Base-by-base conservation (phyloP, 352 stramenopile species). In the Globisporangium rhizosaccharum region DNA sequence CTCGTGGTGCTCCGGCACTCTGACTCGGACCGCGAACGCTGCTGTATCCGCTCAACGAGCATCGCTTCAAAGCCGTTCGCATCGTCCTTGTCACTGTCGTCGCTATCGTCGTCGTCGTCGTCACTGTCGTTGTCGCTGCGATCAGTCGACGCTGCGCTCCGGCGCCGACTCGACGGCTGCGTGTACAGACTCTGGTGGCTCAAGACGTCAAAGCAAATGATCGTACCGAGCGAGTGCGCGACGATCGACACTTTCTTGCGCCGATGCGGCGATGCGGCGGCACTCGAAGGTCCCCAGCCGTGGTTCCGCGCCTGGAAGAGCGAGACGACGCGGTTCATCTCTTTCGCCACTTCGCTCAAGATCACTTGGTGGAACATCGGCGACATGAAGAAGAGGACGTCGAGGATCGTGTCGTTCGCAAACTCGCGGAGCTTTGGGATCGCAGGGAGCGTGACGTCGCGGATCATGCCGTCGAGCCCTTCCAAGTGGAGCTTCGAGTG, bases 381-480 rank as follows among this genome's bases (percentile, higher is more conserved):
- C 52, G 82, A 95, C 89, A 97, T 96, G 69, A 97, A 97, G 59
- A 96, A 96, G 8, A 97, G 72, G 25, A 96, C 84, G 59, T 97
- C 90, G 46, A 97, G 68, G 50, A 97, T 73, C 2, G 90, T 96
- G 62, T 97, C 92, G 67, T 98, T 98, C 15, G 88, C 88, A 65
- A 98, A 90, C 51, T 96, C 83, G 30, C 92, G 76, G 59, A 98
- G 66, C 54, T 96, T 91, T 4, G 92, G 92, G 63, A 98, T 98
- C 8, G 83, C 83, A 10, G 83, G 83, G 11, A 92, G 59, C 33
- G 83, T 92, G 52, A 91, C 79, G 46, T 89, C 79, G 11, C 72
- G 79, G 36, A 91, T 93, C 45, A 82, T 78, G 18, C 71, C 61
- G 53, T 90, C 81, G 3, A 92, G 51, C 11, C 75, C 77, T 61